phyloP scores from a whole-genome alignment of 768 basidiomycete species.

The Tulasnella sp. region DNA sequence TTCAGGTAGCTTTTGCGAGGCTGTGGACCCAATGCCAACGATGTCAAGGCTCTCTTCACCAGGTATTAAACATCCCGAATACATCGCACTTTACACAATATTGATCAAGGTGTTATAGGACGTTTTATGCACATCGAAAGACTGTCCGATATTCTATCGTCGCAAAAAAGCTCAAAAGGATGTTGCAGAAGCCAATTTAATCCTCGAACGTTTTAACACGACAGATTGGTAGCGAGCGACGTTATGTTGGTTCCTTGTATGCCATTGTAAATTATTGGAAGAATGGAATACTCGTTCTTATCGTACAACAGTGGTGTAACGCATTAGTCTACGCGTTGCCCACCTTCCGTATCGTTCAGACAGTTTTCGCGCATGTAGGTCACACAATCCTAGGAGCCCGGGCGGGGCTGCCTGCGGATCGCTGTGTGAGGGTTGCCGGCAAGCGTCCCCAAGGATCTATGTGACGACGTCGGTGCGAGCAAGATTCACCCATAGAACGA shows the following conservation, averaged over 20 bases:
- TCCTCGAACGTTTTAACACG: slow-evolving; percentile 80
- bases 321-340: neutral
- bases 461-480: neutral
- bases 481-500: neutral
- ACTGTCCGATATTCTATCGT: slow-evolving; percentile 99
- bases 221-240: slow-evolving; percentile 26
- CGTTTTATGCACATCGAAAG: slow-evolving; percentile 93
- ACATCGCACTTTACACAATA: neutral
- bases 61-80: slow-evolving; percentile 44
- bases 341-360: too few species aligned
- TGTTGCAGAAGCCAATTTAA: slow-evolving; percentile 78
- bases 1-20: slow-evolving; percentile 90
- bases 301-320: neutral
- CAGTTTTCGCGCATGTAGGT: neutral
- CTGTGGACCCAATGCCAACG: slow-evolving; percentile 99
- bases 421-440: neutral
- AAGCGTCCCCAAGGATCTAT: neutral
- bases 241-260: neutral
- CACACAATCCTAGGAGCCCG: neutral
- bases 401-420: neutral
- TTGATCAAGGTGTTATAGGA: slow-evolving; percentile 58
- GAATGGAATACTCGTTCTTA: neutral
- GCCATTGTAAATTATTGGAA: neutral
- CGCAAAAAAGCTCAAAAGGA: slow-evolving; percentile 98
- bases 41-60: slow-evolving; percentile 97